Evolutionary conservation across 2,329 filamentous ascomycete genomes (phyloP).

Genomic region (Colletotrichum spaethianum): DNA sequence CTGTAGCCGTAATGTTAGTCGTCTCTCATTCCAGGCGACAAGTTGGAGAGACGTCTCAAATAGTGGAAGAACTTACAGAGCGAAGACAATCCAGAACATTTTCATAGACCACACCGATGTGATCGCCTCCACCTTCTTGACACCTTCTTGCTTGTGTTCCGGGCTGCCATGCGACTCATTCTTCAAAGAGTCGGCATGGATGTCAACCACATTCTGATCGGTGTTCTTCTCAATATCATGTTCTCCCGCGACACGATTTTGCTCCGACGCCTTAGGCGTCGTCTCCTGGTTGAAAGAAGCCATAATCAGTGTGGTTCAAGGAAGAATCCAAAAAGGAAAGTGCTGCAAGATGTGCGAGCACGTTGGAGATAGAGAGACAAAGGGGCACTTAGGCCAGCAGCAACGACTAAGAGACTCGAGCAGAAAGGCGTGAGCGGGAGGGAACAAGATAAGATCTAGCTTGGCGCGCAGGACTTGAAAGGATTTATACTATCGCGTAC

Average conservation of each 20-base stretch:
- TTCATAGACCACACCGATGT: slow-evolving; percentile 56
- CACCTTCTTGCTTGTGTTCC: slow-evolving; percentile 54
- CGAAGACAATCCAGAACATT: slow-evolving; percentile 56
- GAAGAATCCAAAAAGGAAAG: neutral
- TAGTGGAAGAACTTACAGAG: slow-evolving; percentile 50
- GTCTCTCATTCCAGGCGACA: accelerated
- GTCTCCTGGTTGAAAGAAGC: slow-evolving; percentile 9
- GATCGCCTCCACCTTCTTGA: slow-evolving; percentile 56
- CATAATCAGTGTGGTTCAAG: neutral
- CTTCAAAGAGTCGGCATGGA: slow-evolving; percentile 40
- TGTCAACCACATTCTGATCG: slow-evolving; percentile 42
- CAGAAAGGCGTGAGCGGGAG: neutral
- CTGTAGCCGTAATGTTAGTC: slow-evolving; percentile 43
- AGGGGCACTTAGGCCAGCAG: neutral
- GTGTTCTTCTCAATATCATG: slow-evolving; percentile 43
- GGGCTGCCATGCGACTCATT: slow-evolving; percentile 43
- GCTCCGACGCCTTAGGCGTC: slow-evolving; percentile 14
- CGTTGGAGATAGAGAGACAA: neutral
- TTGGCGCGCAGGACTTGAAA: neutral
- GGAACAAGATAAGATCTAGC: neutral
- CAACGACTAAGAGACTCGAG: neutral
- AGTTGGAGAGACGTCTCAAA: neutral
- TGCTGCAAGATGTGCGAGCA: slow-evolving; percentile 5
- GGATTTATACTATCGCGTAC: slow-evolving; percentile 31
- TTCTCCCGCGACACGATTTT: neutral